These are phyloP conservation scores for Metarhizium anisopliae DNA, from an alignment of 2,329 filamentous ascomycete species.

Conservation along the genomic window DNA sequence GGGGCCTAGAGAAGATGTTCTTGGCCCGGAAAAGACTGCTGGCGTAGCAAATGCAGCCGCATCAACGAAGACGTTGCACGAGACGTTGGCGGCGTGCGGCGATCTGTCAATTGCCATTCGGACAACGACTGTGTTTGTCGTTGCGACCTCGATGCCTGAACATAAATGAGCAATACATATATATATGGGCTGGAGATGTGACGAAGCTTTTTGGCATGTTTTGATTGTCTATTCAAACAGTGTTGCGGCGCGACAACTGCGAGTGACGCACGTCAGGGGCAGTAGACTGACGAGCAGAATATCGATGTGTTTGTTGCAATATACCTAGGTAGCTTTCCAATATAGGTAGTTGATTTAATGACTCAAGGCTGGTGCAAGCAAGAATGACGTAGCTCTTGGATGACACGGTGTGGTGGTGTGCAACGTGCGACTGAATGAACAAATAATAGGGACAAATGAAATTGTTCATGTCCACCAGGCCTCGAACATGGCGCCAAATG, in stretches of 20 bases:
- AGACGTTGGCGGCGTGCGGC: constrained; percentile 1
- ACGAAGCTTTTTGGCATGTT: not conserved
- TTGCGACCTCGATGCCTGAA: constrained; percentile 10
- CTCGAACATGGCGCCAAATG: too few species aligned
- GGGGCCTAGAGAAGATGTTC: not conserved
- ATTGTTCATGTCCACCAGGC: too few species aligned
- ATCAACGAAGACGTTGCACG: not conserved
- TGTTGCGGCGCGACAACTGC: not conserved
- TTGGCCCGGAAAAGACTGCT: not conserved
- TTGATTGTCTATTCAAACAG: not conserved
- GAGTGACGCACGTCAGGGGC: not conserved
- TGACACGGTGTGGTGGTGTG: too few species aligned
- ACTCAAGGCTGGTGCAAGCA: not conserved
- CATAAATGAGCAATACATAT: constrained; percentile 11
- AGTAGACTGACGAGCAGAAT: not conserved
- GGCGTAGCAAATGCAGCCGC: not conserved
- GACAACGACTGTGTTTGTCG: constrained; percentile 14
- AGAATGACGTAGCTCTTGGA: too few species aligned
- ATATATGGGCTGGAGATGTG: constrained; percentile 4
- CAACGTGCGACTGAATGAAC: too few species aligned
- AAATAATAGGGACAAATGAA: too few species aligned
- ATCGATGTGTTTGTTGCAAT: not conserved
- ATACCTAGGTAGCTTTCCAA: not conserved
- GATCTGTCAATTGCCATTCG: constrained; percentile 10
- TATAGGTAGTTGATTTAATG: not conserved